Base-by-base conservation (phyloP, 495 filamentous ascomycete genomes). In the Penicillium steckii region DNA sequence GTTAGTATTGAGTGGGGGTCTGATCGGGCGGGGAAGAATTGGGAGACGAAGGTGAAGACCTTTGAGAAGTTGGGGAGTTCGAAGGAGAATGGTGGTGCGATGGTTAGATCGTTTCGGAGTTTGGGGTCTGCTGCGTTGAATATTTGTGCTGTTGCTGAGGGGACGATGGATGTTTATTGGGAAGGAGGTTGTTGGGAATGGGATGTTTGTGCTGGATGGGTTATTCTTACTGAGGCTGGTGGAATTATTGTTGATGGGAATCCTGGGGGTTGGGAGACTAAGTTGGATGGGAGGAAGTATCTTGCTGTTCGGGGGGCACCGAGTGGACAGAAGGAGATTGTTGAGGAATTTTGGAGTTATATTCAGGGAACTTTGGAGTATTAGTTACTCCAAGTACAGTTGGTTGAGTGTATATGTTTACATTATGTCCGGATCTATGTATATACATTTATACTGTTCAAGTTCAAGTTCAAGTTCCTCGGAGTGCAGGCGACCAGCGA, bases 101-200 rank as follows among this genome's bases (percentile, higher is more conserved):
- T 96, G 91, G 89, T 94, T 32, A 90, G 94, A 53, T 80, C 81
- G 2, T 65, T 97, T 35, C 72, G 92, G 21, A 84, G 77, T 60
- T 59, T 92, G 57, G 92, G 92, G 1, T 85, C 79, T 40, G 92
- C 92, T 9, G 92, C 91, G 24, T 69, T 96, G 60, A 96, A 96
- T 60, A 62, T 95, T 13, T 94, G 89, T 50, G 80, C 76, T n/a
- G 85, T 91, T 35, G 92, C 92, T 13, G 78, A 81, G 1, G 93
- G 92, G 1, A 80, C 83, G 57, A 55, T 94, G 25, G 92, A 97
- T 71, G 46, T 85, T 25, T 96, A 95, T 59, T 97, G 93, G 92
- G 92, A 97, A 62, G 90, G 89, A 12, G 92, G 93, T 7, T 93
- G 88, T 66, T 96, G 90, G 87, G 89, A 88, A 23, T 96, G 92